A percentile compares a stretch with the other conserved stretches of the same genome.
phyloP scores from a whole-genome alignment of 2,329 filamentous ascomycete species.

The Knufia fluminis region DNA sequence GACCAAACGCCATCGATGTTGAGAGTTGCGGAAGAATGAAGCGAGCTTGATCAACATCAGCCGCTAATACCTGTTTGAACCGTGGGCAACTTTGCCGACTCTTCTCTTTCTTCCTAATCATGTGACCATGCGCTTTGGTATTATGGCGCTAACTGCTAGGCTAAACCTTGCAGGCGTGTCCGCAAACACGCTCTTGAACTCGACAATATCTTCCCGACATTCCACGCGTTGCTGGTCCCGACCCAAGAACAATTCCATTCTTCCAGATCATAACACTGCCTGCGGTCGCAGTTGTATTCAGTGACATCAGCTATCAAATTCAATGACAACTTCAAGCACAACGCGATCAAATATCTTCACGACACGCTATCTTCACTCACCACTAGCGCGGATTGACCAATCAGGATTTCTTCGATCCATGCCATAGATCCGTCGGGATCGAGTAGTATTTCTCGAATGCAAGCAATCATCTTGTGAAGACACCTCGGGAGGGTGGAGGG shows the following conservation, averaged over 20 bases:
- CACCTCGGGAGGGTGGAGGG: slow-evolving; percentile 8
- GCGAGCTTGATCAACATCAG: too few relatives aligned
- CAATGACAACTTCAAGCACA: not conserved
- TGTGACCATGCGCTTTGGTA: not conserved
- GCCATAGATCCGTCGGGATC: not conserved
- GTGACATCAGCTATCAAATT: not conserved
- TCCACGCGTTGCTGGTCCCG: slow-evolving; percentile 3
- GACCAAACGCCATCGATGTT: too few relatives aligned
- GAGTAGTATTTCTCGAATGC: slow-evolving; percentile 3
- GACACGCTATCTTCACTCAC: not conserved
- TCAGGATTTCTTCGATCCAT: not conserved
- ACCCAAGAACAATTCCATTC: not conserved
- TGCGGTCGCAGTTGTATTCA: not conserved
- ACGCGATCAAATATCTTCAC: not conserved
- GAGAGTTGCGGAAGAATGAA: too few relatives aligned
- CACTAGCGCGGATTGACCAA: not conserved
- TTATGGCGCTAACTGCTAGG: not conserved
- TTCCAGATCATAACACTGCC: not conserved
- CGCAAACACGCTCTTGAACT: not conserved
- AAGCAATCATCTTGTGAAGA: not conserved
- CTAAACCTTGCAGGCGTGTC: not conserved
- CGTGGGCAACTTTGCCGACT: not conserved
- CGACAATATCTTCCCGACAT: not conserved
- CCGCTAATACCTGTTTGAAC: too few relatives aligned
- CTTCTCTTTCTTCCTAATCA: not conserved